Percentiles rank a stretch among this genome's conserved stretches.
Evolutionary conservation across 2,329 filamentous ascomycete genomes (phyloP).

Genomic region (Fusarium torreyae): DNA sequence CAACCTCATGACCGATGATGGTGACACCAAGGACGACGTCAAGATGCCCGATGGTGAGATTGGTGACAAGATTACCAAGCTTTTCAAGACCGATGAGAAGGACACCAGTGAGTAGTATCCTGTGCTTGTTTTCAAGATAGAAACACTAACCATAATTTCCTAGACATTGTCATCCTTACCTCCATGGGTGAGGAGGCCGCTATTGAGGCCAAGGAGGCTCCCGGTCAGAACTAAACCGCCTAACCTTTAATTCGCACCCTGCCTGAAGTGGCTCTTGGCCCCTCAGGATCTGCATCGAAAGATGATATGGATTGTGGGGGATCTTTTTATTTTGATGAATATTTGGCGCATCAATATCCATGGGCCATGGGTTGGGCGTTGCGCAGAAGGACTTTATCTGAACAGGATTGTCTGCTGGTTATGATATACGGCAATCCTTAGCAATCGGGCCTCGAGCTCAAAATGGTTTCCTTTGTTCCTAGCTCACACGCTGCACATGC

Average conservation of each 20-base stretch:
- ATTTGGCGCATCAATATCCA: conserved; percentile 55
- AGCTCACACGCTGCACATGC: conserved; percentile 54
- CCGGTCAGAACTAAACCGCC: conserved; percentile 57
- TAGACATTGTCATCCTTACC: conserved; percentile 92
- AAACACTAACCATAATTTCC: conserved; percentile 28
- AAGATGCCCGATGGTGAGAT: conserved; percentile 91
- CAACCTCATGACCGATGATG: conserved; percentile 90
- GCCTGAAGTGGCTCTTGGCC: conserved; percentile 48
- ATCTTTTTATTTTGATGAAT: conserved; percentile 54
- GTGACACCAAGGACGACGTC: conserved; percentile 94
- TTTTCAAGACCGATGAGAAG: conserved; percentile 88
- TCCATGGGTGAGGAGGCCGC: conserved; percentile 96
- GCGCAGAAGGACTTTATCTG: conserved; percentile 60
- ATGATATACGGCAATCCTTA: conserved; percentile 51
- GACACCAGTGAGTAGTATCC: conserved; percentile 83
- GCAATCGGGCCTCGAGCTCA: conserved; percentile 38
- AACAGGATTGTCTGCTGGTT: conserved; percentile 60
- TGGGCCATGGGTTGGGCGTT: conserved; percentile 60
- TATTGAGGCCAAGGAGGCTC: conserved; percentile 95
- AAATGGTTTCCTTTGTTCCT: conserved; percentile 58
- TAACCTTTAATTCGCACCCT: conserved; percentile 43
- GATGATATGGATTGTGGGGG: conserved; percentile 48
- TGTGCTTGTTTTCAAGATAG: neutral
- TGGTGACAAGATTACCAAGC: conserved; percentile 86
- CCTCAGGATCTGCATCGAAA: conserved; percentile 45